Evolutionary conservation across 495 filamentous ascomycete species (phyloP).

Genomic region (Aspergillus steynii): DNA sequence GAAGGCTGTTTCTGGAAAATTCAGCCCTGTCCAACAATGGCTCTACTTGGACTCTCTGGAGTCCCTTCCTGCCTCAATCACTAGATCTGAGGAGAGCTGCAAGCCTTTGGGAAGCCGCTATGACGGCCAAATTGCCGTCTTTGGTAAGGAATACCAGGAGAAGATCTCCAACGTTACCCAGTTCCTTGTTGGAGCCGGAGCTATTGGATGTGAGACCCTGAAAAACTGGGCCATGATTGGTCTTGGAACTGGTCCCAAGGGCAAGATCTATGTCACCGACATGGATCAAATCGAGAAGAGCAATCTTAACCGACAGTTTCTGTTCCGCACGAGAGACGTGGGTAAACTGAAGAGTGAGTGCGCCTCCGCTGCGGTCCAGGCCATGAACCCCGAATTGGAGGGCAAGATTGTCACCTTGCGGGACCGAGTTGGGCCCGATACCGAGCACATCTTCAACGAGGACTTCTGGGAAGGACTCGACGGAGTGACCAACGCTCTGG

Average conservation of each 20-base stretch:
- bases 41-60: slow-evolving; percentile 98
- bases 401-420: slow-evolving; percentile 81
- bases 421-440: slow-evolving; percentile 89
- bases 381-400: slow-evolving; percentile 91
- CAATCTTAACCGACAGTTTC: slow-evolving; percentile 96
- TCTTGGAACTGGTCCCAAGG: slow-evolving; percentile 82
- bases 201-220: slow-evolving; percentile 98
- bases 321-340: slow-evolving; percentile 93
- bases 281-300: slow-evolving; percentile 99
- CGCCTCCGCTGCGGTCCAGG: slow-evolving; percentile 81
- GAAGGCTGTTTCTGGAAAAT: slow-evolving; percentile 97
- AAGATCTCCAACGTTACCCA: slow-evolving; percentile 85
- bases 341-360: slow-evolving; percentile 97
- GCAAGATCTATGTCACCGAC: slow-evolving; percentile 89
- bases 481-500: slow-evolving; percentile 93
- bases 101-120: slow-evolving; percentile 81
- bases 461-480: slow-evolving; percentile 90
- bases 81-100: slow-evolving; percentile 84
- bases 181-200: slow-evolving; percentile 95
- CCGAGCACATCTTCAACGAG: slow-evolving; percentile 94
- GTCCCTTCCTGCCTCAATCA: slow-evolving; percentile 73
- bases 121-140: slow-evolving; percentile 96
- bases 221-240: slow-evolving; percentile 99
- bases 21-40: slow-evolving; percentile 88
- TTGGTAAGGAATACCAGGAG: slow-evolving; percentile 90